Evolutionary conservation across 192 early-diverging fungal species (phyloP).

Genomic region (Helicostylum pulchrum): DNA sequence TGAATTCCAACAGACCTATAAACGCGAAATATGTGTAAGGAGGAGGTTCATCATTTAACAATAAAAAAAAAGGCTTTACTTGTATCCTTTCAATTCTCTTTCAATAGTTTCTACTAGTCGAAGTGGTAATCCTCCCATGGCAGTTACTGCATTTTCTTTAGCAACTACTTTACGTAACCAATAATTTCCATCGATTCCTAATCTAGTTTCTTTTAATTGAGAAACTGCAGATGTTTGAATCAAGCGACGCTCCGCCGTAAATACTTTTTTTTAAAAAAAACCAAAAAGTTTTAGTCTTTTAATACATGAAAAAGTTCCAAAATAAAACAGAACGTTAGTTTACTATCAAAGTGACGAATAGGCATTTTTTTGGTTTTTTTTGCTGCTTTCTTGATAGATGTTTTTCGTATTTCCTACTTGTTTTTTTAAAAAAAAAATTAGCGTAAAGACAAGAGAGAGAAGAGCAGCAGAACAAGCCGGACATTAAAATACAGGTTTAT

Average conservation of each 20-base stretch:
- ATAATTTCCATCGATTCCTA: constrained; percentile 78
- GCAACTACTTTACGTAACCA: constrained; percentile 71
- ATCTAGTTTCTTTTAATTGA: constrained; percentile 58
- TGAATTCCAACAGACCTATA: constrained; percentile 58
- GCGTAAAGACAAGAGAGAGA: too few species aligned
- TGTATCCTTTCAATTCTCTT: constrained; percentile 61
- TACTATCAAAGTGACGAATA: too few species aligned
- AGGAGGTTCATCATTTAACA: not conserved
- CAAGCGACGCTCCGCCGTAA: constrained; percentile 56
- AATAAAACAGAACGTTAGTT: too few species aligned
- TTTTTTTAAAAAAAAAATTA: too few species aligned
- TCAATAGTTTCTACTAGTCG: constrained; percentile 57
- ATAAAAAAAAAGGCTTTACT: constrained; percentile 31
- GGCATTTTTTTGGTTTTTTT: too few species aligned
- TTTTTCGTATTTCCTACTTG: too few species aligned
- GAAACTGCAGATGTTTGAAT: constrained; percentile 54
- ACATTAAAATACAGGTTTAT: too few species aligned
- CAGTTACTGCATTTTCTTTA: constrained; percentile 58
- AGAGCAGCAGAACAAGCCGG: too few species aligned
- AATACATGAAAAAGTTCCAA: too few species aligned
- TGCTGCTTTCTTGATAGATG: too few species aligned
- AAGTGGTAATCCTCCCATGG: constrained; percentile 66
- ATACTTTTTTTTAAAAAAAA: constrained; percentile 34
- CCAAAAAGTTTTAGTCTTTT: not conserved
- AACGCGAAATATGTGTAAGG: not conserved